Conservation (phyloP, 2,329 filamentous ascomycete genomes). For the Cladophialophora yegresii region DNA sequence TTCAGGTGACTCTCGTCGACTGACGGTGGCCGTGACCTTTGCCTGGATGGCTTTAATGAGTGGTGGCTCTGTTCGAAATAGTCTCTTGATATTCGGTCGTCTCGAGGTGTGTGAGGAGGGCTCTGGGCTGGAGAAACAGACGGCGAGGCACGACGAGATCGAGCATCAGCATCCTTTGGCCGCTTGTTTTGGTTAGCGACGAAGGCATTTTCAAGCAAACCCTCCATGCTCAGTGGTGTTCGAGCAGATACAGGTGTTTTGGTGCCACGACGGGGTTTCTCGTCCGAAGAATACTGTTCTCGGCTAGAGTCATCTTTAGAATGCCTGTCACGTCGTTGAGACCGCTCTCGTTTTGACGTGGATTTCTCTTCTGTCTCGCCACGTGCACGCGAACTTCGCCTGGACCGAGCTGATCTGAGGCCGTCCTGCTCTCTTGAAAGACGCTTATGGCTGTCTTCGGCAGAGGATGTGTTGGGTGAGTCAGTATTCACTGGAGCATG, state of each 20-base stretch:
- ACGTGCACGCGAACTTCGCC: conserved; percentile 19
- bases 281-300: conserved; percentile 15
- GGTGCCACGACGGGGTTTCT: conserved; percentile 5
- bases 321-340: conserved; percentile 17
- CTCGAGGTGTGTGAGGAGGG: conserved; percentile 34
- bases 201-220: conserved; percentile 34
- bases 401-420: conserved; percentile 20
- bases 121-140: conserved; percentile 36
- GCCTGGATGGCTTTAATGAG: conserved; percentile 23
- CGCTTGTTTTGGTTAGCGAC: conserved; percentile 28
- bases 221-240: conserved; percentile 32
- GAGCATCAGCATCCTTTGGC: conserved; percentile 8
- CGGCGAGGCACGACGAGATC: conserved; percentile 34
- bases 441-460: conserved; percentile 30
- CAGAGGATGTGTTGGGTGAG: conserved; percentile 35
- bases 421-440: conserved; percentile 18
- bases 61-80: conserved; percentile 28
- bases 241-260: conserved; percentile 24
- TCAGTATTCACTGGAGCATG: conserved; percentile 19
- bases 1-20: conserved; percentile 32
- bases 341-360: conserved; percentile 4
- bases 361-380: conserved; percentile 15
- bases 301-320: conserved; percentile 16
- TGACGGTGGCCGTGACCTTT: conserved; percentile 31
- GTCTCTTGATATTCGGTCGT: conserved; percentile 24